Conservation (phyloP, 371 early-diverging fungal species). For the Mucor irregularis region DNA sequence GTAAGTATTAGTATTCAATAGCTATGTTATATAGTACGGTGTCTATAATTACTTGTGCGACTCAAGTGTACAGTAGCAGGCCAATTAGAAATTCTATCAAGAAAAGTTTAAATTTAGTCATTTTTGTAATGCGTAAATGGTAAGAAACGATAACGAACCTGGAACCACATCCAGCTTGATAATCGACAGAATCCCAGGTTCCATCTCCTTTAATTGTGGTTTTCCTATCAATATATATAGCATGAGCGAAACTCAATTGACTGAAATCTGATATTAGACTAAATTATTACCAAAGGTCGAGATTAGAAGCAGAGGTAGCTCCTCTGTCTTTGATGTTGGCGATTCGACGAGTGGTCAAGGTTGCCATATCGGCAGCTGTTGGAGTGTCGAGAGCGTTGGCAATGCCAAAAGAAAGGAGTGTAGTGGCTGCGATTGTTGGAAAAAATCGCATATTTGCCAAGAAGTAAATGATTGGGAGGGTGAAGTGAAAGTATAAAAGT, state of each 20-base stretch:
- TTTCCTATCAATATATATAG: constrained; percentile 4
- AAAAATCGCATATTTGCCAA: constrained; percentile 3
- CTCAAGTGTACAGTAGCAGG: constrained; percentile 25
- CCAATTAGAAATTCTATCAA: constrained; percentile 29
- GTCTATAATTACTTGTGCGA: constrained; percentile 21
- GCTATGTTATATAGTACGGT: not conserved
- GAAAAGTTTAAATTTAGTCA: not conserved
- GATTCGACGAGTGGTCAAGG: not conserved
- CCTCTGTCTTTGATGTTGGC: not conserved
- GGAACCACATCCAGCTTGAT: constrained; percentile 20
- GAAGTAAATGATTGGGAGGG: not conserved
- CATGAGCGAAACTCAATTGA: too few relatives aligned
- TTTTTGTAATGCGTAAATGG: not conserved
- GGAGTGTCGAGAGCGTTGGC: constrained; percentile 4
- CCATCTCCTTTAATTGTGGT: constrained; percentile 9
- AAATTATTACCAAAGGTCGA: constrained; percentile 3
- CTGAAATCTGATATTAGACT: too few relatives aligned
- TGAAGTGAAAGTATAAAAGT: not conserved
- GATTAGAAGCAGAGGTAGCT: not conserved
- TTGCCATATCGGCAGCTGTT: not conserved
- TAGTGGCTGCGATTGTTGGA: not conserved
- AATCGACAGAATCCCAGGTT: constrained; percentile 24
- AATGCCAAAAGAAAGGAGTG: constrained; percentile 1
- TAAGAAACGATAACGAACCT: constrained; percentile 2
- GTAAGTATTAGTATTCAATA: not conserved